Percentiles rank a stretch among this genome's conserved stretches.
phyloP scores from a whole-genome alignment of 2,329 filamentous ascomycete species.

The Aureobasidium sp. region DNA sequence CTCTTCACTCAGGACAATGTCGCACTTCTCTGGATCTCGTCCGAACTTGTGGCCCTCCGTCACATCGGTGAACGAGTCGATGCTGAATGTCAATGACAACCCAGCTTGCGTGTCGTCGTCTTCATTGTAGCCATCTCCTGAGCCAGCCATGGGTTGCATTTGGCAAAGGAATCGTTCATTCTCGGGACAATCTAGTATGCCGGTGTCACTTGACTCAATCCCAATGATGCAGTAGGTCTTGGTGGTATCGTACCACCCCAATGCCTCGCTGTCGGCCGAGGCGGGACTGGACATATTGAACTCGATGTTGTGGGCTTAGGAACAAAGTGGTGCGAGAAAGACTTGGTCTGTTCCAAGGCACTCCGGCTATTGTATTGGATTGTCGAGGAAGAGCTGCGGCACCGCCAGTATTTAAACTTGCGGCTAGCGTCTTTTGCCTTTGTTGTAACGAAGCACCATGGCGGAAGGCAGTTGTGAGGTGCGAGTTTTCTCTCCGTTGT shows the following conservation, averaged over 20 bases:
- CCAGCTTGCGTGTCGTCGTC: background rate
- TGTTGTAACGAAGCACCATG: conserved; percentile 9
- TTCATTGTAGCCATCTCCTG: conserved; percentile 1
- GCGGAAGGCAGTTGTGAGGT: background rate
- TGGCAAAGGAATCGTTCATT: background rate
- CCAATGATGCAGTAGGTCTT: conserved; percentile 13
- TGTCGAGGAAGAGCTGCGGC: background rate
- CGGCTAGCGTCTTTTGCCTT: background rate
- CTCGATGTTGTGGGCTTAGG: background rate
- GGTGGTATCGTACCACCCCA: conserved; percentile 3
- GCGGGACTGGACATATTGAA: background rate
- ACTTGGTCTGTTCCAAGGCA: background rate
- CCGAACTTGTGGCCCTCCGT: conserved; percentile 8
- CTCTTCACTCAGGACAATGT: background rate
- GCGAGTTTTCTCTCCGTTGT: background rate
- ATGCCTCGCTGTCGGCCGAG: background rate
- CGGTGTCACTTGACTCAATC: background rate
- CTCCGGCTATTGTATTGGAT: background rate
- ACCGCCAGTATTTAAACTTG: background rate
- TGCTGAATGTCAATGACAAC: background rate
- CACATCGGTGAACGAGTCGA: conserved; percentile 4
- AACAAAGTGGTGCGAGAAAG: background rate
- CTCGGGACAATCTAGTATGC: background rate
- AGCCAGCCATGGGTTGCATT: background rate
- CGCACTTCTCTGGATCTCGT: background rate